Evolutionary conservation across 768 basidiomycete species (phyloP).

Genomic region (Tephrocybe sp.): DNA sequence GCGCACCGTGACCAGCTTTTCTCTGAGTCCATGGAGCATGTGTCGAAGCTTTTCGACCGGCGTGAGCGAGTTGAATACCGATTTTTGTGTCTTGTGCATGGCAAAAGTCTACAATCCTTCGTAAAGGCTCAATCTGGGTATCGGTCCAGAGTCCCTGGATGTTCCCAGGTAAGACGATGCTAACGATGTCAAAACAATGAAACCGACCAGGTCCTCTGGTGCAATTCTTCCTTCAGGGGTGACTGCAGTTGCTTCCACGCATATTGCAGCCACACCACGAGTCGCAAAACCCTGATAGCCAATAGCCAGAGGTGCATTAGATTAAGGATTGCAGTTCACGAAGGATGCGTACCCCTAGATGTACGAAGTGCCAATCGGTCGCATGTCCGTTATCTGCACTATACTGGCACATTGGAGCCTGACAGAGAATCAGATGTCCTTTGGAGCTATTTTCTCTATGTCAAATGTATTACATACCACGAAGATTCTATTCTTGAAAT

Average conservation of each 20-base stretch:
- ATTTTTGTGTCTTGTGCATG: conserved; percentile 70
- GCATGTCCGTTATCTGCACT: conserved; percentile 71
- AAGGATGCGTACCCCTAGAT: conserved; percentile 51
- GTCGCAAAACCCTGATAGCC: conserved; percentile 58
- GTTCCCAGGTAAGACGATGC: neutral
- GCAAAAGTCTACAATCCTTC: conserved; percentile 71
- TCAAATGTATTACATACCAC: conserved; percentile 40
- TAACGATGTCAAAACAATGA: neutral
- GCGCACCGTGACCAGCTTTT: conserved; percentile 30
- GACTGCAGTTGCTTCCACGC: conserved; percentile 74
- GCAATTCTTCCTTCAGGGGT: conserved; percentile 77
- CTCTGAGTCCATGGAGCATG: conserved; percentile 65
- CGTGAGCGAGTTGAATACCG: conserved; percentile 81
- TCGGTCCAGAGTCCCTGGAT: conserved; percentile 71
- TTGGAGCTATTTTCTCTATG: neutral
- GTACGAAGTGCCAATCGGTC: conserved; percentile 84
- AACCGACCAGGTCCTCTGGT: conserved; percentile 59
- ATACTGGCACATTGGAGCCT: conserved; percentile 87
- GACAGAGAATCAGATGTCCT: neutral
- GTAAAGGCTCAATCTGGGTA: conserved; percentile 67
- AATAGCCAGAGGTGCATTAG: neutral
- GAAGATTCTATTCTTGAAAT: conserved; percentile 77
- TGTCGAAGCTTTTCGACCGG: conserved; percentile 69
- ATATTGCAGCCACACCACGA: conserved; percentile 69
- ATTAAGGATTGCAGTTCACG: neutral